phyloP scores from a whole-genome alignment of 2,329 filamentous ascomycete genomes.

The Claviceps maximensis region DNA sequence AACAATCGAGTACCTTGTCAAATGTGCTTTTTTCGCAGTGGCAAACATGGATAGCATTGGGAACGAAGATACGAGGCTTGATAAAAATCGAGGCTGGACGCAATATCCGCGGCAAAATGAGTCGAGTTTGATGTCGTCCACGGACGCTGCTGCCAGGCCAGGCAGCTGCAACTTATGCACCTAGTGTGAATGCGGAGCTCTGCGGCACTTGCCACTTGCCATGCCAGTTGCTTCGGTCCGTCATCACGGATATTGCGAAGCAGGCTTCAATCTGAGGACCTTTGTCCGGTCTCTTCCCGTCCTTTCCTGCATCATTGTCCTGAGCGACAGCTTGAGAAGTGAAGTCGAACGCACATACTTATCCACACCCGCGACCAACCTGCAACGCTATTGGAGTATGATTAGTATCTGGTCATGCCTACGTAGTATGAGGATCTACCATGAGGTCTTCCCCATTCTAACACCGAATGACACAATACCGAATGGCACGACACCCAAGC shows the following conservation, averaged over 20 bases:
- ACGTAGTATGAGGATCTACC: not conserved
- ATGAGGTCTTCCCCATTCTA: not conserved
- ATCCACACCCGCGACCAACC: not conserved
- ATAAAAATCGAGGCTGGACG: too few relatives aligned
- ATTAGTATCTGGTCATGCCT: not conserved
- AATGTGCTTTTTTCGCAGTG: too few relatives aligned
- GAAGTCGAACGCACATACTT: too few relatives aligned
- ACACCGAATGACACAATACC: not conserved
- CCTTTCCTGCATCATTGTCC: not conserved
- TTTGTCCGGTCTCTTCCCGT: not conserved
- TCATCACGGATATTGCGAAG: not conserved
- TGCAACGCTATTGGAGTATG: not conserved
- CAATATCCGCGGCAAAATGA: too few relatives aligned
- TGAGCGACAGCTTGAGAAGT: not conserved
- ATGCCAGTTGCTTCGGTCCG: not conserved
- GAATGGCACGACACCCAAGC: too few relatives aligned
- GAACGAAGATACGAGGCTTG: too few relatives aligned
- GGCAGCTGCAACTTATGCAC: not conserved
- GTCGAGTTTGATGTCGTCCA: too few relatives aligned
- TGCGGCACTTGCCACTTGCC: not conserved
- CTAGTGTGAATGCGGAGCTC: not conserved
- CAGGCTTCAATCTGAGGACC: not conserved
- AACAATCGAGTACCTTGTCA: not conserved
- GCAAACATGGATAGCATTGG: too few relatives aligned
- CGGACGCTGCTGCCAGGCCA: too few relatives aligned